Evolutionary conservation across 164 flowering plant species (phyloP).

Genomic region (Annona cherimola): DNA sequence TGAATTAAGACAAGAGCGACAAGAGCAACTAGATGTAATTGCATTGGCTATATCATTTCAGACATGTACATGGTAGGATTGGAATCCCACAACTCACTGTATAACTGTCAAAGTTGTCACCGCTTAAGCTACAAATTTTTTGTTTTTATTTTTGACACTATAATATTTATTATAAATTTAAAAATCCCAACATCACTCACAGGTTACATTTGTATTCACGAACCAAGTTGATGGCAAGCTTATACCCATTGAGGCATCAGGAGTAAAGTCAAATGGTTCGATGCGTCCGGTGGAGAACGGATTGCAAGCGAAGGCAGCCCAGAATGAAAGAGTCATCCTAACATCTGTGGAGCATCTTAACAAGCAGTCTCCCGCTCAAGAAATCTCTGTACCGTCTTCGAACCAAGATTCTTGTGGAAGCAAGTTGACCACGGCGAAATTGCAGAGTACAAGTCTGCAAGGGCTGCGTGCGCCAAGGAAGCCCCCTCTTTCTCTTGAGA

Average conservation of each 20-base stretch:
- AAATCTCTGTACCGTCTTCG: slow-evolving; percentile 23
- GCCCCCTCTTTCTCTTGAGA: slow-evolving; percentile 24
- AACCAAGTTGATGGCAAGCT: slow-evolving; percentile 97
- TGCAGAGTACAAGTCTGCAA: slow-evolving; percentile 24
- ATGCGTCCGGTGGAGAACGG: slow-evolving; percentile 17
- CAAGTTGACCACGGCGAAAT: slow-evolving; percentile 17
- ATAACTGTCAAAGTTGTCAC: no score
- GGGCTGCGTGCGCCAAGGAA: slow-evolving; percentile 23
- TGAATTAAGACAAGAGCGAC: no score
- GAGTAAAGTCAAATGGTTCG: slow-evolving; percentile 14
- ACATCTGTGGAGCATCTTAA: slow-evolving; percentile 17
- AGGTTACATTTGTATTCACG: slow-evolving; percentile 95
- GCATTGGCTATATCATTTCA: no score
- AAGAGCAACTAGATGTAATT: no score
- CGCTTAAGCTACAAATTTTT: no score
- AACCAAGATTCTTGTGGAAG: slow-evolving; percentile 17
- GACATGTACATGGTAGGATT: no score
- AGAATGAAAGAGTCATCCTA: slow-evolving; percentile 9
- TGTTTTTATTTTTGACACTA: no score
- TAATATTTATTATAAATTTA: no score
- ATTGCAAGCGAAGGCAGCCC: slow-evolving; percentile 11
- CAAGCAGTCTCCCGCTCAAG: slow-evolving; percentile 4
- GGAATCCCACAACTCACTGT: no score
- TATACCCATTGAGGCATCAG: slow-evolving; percentile 48
- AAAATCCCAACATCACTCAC: slow-evolving; percentile 13